phyloP scores from a whole-genome alignment of 139 green algal genomes.

The Coccomyxa sp. region DNA sequence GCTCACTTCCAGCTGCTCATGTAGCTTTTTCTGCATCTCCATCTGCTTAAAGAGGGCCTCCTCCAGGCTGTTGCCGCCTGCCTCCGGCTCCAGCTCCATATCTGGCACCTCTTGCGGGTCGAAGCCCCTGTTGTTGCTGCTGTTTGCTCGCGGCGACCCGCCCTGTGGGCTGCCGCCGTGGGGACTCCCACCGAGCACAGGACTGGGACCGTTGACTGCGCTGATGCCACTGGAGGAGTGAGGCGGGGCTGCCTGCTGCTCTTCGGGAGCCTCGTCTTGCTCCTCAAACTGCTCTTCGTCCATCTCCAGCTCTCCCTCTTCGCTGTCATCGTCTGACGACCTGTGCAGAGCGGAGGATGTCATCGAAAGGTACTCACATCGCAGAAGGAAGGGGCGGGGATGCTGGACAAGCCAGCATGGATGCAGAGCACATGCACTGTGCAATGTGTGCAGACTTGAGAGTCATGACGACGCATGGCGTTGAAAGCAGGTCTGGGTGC shows the following conservation, averaged over 20 bases:
- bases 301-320: slow-evolving; percentile 1
- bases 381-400: too few species aligned
- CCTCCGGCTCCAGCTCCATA: slow-evolving; percentile 5
- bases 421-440: too few species aligned
- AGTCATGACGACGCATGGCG: too few species aligned
- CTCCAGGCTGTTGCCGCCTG: slow-evolving; percentile 66
- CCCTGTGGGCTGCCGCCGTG: neutral
- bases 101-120: neutral
- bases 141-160: neutral
- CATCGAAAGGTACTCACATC: too few species aligned
- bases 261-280: neutral
- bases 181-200: neutral
- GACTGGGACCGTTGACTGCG: neutral
- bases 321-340: neutral
- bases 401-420: too few species aligned
- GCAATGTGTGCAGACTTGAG: too few species aligned
- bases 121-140: neutral
- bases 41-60: slow-evolving; percentile 89
- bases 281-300: neutral
- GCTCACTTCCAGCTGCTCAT: slow-evolving; percentile 89
- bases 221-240: slow-evolving; percentile 4
- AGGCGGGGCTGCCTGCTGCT: neutral
- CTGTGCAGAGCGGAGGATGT: too few species aligned
- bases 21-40: slow-evolving; percentile 94
- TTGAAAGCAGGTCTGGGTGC: too few species aligned